Conservation (phyloP, 228 moss, liverwort and hornwort genomes). For the Sphagnum fallax region DNA sequence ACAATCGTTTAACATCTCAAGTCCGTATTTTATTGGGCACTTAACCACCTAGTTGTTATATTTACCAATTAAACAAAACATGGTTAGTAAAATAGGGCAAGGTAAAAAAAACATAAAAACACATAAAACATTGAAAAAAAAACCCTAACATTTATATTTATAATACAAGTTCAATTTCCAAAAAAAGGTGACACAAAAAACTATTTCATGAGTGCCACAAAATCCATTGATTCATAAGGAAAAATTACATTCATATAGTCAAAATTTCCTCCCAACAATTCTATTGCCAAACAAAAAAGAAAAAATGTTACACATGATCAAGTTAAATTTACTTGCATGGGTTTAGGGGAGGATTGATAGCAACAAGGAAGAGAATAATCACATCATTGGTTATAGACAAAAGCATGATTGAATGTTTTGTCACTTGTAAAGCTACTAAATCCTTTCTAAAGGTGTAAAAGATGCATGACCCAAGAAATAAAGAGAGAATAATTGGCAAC, state of each 20-base stretch:
- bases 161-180: conserved; percentile 63
- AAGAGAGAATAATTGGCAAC: conserved; percentile 1
- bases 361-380: no score
- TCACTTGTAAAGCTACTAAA: no score
- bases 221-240: conserved; percentile 75
- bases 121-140: no score
- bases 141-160: conserved; percentile 19
- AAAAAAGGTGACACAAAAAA: conserved; percentile 65
- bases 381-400: no score
- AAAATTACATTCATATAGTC: conserved; percentile 92
- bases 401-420: no score
- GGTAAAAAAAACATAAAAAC: no score
- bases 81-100: not conserved
- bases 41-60: conserved; percentile 53
- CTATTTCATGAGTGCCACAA: conserved; percentile 60
- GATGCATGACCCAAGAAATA: not conserved
- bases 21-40: conserved; percentile 73
- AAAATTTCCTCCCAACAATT: conserved; percentile 68
- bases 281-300: conserved; percentile 20
- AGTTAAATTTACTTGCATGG: not conserved
- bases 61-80: not conserved
- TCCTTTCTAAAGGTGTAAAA: not conserved
- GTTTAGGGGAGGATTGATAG: not conserved
- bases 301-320: not conserved
- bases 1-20: conserved; percentile 79